Base-by-base conservation (phyloP, 78 protist genomes). In the Dictyostelium citrinum region DNA sequence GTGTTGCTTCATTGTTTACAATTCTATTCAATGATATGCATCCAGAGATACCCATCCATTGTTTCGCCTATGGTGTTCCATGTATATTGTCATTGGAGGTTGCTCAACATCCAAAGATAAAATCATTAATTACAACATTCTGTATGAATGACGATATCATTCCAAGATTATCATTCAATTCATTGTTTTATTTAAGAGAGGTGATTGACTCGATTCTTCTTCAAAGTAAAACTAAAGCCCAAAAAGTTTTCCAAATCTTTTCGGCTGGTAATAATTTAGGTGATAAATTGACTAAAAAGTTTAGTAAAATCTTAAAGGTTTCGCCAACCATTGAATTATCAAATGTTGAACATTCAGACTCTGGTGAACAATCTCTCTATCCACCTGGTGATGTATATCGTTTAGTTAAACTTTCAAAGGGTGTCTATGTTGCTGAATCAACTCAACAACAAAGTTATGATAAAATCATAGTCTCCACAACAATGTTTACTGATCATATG, bases 401-500 rank as follows among this genome's bases (percentile, higher is more conserved):
- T 31, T 51, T 91, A 3, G 93, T 88, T 1, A 88, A 83, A 45
- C 20, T 80, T 5, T 49, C 82, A 29, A 91, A 91, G 29, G 92
- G 92, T n/a, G 10, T 43, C 58, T 83, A 91, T 64, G 84, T 91
- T 0, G 74, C 85, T 6, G 95, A 91, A 51, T n/a, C 45, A 29
- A 81, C 80, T 17, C 84, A 83, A 16, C 71, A 46, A 17, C 16
- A 78, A 22, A 51, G 80, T 20, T 83, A 72, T 51, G 80, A 70
- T 33, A 82, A 91, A 80, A 91, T 91, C 49, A 76, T 91, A 1
- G 91, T 91, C 14, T 91, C 95, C 1, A 22, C 61, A 11, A 46
- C 82, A 10, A 91, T 91, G 95, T 81, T 91, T 43, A 91, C 90
- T 3, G 95, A 91, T 76, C 95, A 91, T 37, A 84, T 91, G 88